Percentiles rank a stretch among this genome's conserved stretches.
Evolutionary conservation across 2,329 filamentous ascomycete species (phyloP).

Genomic region (Colletotrichum paranaense): DNA sequence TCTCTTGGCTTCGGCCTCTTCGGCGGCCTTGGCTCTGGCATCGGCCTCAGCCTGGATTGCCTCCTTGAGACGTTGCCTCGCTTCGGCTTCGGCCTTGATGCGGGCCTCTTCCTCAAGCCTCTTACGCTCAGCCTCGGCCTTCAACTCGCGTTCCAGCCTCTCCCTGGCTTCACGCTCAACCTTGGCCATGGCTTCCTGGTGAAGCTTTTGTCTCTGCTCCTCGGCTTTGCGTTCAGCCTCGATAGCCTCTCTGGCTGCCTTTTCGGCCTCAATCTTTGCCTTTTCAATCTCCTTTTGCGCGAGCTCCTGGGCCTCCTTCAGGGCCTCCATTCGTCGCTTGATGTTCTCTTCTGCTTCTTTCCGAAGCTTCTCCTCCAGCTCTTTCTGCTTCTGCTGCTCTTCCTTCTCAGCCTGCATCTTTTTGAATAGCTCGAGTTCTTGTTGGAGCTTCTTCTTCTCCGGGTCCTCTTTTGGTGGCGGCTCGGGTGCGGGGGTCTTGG

Average conservation of each 20-base stretch:
- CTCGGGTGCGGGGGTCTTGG: slow-evolving; percentile 49
- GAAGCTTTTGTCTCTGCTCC: slow-evolving; percentile 55
- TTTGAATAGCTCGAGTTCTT: slow-evolving; percentile 66
- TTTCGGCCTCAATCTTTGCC: slow-evolving; percentile 58
- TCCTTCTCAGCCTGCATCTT: slow-evolving; percentile 57
- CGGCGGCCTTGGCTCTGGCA: slow-evolving; percentile 45
- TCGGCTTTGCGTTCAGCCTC: slow-evolving; percentile 57
- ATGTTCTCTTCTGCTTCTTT: slow-evolving; percentile 60
- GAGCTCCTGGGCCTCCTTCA: slow-evolving; percentile 55
- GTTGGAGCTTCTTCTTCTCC: slow-evolving; percentile 71
- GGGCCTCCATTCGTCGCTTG: slow-evolving; percentile 53
- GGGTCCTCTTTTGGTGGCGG: slow-evolving; percentile 62
- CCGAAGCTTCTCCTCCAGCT: slow-evolving; percentile 57
- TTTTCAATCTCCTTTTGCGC: slow-evolving; percentile 59
- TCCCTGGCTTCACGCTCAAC: slow-evolving; percentile 46
- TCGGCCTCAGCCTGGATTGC: slow-evolving; percentile 50
- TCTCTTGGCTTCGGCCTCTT: slow-evolving; percentile 39
- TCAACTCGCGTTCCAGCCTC: slow-evolving; percentile 53
- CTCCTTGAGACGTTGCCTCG: slow-evolving; percentile 44
- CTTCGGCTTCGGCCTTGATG: slow-evolving; percentile 54
- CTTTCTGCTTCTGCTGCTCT: slow-evolving; percentile 56
- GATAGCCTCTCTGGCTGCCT: slow-evolving; percentile 55
- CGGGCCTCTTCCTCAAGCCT: slow-evolving; percentile 50
- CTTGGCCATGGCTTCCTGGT: slow-evolving; percentile 48
- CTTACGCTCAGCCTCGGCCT: slow-evolving; percentile 56